Evolutionary conservation across 208 protist genomes (phyloP), one percentile per base, ranked within the genome.

Genomic region (Leishmania mexicana): DNA sequence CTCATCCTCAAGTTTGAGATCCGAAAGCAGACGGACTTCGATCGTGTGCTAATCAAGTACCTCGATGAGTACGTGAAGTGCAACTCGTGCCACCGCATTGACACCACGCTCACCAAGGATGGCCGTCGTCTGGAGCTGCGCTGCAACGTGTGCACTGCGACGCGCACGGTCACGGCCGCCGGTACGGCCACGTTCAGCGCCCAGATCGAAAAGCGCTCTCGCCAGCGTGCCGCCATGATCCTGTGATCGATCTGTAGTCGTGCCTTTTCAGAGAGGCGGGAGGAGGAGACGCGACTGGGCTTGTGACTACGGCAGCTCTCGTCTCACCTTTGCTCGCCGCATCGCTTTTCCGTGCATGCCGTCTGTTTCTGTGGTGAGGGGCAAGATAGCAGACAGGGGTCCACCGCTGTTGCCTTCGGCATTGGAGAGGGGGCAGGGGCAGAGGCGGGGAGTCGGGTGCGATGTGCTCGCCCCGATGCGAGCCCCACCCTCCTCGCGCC

Each of bases 61-160:
- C 81, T 98, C 15, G 91, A 96, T 64, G 92, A 96, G 81, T 98
- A 94, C 83, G 96, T 98, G 40, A 96, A 96, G 88, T 98, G 96
- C 80, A 92, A 95, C 77, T 90, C 94, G 68, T 98, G 96, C 85
- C 88, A 95, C 67, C 90, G 89, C 71, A 94, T 96, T 60, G 93
- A 98, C 84, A 98, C 96, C 1, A 94, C 85, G 28, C 91, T 98
- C 35, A 92, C 86, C 17, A 96, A 96, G 81, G 92, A 98, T 54
- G 92, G 88, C 19, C 85, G 94, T 71, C 88, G 85, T 35, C 78
- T 91, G 77, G 91, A 93, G 83, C 79, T 97, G 74, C 84, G 87
- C 7, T 97, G 94, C 73, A 97, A 96, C 74, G 86, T 87, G 79
- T 97, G 94, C 87, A 92, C 87, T 2, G 94, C 94, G 53, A 95